A percentile compares a stretch with the other conserved stretches of the same genome.
Conservation (phyloP, 192 early-diverging fungal species). For the Gaertneriomyces semiglobifer region DNA sequence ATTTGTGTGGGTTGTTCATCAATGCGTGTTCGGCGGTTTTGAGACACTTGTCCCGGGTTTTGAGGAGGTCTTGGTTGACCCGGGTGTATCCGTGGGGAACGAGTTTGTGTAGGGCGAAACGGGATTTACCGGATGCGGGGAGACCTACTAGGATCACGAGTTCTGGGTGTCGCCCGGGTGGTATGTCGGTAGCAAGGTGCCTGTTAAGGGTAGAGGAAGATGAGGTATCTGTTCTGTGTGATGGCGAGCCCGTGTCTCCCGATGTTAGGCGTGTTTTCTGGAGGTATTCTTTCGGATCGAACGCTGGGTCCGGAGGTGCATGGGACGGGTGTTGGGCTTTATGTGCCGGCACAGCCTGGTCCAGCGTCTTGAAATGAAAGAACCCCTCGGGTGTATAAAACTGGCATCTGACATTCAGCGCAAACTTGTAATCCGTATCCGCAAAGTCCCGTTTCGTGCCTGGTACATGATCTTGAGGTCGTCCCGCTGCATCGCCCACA, state of each 20-base stretch:
- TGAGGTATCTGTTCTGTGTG: neutral
- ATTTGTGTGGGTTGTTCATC: conserved; percentile 31
- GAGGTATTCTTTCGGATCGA: conserved; percentile 20
- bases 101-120: conserved; percentile 64
- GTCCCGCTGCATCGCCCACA: conserved; percentile 93
- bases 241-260: neutral
- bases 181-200: neutral
- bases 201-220: neutral
- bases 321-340: conserved; percentile 7
- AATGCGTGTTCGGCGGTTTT: conserved; percentile 53
- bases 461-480: conserved; percentile 53
- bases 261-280: neutral
- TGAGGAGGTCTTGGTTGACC: conserved; percentile 82
- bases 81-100: conserved; percentile 62
- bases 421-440: conserved; percentile 85
- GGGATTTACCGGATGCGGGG: conserved; percentile 82
- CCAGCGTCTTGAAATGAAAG: conserved; percentile 31
- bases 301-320: conserved; percentile 10
- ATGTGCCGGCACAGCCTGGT: neutral
- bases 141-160: conserved; percentile 75
- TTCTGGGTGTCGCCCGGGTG: conserved; percentile 40
- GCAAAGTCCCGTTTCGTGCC: conserved; percentile 68
- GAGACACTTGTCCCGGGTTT: conserved; percentile 73
- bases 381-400: conserved; percentile 88
- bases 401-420: conserved; percentile 62